Percentiles rank a stretch among this genome's conserved stretches.
These are phyloP conservation scores for Trematosphaeria pertusa DNA, from an alignment of 2,329 filamentous ascomycete genomes.

Conservation along the genomic window DNA sequence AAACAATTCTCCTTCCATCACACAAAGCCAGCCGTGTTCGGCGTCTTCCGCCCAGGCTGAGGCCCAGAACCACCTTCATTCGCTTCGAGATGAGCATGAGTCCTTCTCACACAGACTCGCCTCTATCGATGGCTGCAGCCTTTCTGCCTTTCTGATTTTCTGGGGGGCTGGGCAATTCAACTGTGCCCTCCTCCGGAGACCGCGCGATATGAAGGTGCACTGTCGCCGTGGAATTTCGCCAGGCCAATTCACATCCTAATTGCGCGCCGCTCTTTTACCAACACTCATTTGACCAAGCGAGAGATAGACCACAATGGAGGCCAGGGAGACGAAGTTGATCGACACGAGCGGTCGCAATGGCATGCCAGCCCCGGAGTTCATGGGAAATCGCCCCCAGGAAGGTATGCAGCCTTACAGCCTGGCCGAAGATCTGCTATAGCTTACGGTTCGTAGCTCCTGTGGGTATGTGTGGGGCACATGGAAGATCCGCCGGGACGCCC, in stretches of 20 bases:
- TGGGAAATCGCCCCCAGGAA: conserved; percentile 1
- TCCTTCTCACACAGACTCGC: no score
- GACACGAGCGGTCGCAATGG: conserved; percentile 14
- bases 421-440: no score
- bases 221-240: no score
- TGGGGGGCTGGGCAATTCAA: no score
- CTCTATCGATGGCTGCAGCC: neutral
- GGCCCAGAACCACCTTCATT: no score
- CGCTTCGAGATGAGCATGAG: no score
- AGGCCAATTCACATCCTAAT: no score
- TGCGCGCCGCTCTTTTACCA: no score
- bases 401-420: neutral
- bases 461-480: conserved; percentile 10
- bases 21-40: neutral
- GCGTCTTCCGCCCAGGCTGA: no score
- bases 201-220: no score
- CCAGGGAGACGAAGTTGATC: conserved; percentile 6
- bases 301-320: conserved; percentile 12
- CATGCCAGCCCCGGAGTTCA: conserved; percentile 10
- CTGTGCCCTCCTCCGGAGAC: no score
- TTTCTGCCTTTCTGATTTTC: neutral
- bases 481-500: conserved; percentile 8
- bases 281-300: no score
- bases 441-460: conserved; percentile 8
- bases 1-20: neutral